phyloP scores from a whole-genome alignment of 2,329 filamentous ascomycete species.

The Rhexocercosporidium sp. region DNA sequence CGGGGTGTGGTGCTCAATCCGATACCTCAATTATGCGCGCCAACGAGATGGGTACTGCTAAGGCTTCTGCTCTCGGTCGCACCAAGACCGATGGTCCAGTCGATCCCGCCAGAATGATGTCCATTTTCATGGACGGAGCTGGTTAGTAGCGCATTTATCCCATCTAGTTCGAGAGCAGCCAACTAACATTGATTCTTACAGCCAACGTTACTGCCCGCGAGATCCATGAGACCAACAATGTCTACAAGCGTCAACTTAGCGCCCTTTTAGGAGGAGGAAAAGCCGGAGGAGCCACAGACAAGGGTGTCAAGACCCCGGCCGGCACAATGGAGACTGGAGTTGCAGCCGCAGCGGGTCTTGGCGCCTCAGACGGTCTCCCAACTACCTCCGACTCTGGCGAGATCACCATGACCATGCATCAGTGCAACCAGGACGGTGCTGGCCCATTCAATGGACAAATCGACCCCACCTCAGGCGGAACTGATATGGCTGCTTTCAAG shows the following conservation, averaged over 20 bases:
- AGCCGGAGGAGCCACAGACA: constrained; percentile 38
- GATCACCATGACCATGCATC: constrained; percentile 68
- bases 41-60: constrained; percentile 58
- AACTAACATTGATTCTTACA: not conserved
- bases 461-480: constrained; percentile 67
- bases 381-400: constrained; percentile 65
- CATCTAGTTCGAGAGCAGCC: not conserved
- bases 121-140: constrained; percentile 62
- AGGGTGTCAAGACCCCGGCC: constrained; percentile 53
- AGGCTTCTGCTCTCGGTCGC: constrained; percentile 66
- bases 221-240: constrained; percentile 72
- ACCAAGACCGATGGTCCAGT: constrained; percentile 65
- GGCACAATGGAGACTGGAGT: constrained; percentile 59
- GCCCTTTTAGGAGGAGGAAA: constrained; percentile 11
- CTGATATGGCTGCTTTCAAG: constrained; percentile 64
- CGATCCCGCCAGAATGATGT: constrained; percentile 60
- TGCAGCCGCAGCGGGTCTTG: constrained; percentile 58
- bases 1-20: constrained; percentile 66
- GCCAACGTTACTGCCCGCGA: constrained; percentile 65
- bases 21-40: constrained; percentile 74
- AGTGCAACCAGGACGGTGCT: constrained; percentile 75
- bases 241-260: constrained; percentile 44
- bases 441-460: constrained; percentile 65
- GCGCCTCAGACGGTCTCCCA: constrained; percentile 57
- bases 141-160: constrained; percentile 41